Evolutionary conservation across 169 alveolate species (phyloP).

Genomic region (Miamiensis avidus): DNA sequence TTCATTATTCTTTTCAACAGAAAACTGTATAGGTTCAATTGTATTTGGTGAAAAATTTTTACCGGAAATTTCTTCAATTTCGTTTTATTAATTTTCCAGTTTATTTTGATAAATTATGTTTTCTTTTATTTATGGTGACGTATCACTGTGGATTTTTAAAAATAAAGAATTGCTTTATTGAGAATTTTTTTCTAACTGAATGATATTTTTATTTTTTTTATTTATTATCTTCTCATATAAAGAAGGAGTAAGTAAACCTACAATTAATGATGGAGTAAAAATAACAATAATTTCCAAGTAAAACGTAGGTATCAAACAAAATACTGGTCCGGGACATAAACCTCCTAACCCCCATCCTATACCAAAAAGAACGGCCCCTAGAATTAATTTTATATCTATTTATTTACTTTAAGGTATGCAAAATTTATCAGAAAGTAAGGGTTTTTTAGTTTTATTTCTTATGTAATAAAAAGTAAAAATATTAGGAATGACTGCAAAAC

Average conservation of each 20-base stretch:
- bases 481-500: conserved; percentile 64
- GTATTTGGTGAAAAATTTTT: too few relatives aligned
- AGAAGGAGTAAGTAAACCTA: background rate
- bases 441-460: conserved; percentile 38
- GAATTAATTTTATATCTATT: conserved; percentile 56
- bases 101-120: too few relatives aligned
- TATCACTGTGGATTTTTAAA: too few relatives aligned
- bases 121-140: too few relatives aligned
- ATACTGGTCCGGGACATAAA: conserved; percentile 75
- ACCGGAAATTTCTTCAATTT: too few relatives aligned
- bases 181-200: too few relatives aligned
- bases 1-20: too few relatives aligned
- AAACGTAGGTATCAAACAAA: background rate
- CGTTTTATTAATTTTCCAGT: too few relatives aligned
- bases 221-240: background rate
- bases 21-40: too few relatives aligned
- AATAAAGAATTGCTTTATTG: too few relatives aligned
- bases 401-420: conserved; percentile 52
- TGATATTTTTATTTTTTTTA: too few relatives aligned
- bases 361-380: conserved; percentile 82
- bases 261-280: background rate
- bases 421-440: conserved; percentile 52
- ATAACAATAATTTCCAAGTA: background rate
- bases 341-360: conserved; percentile 87
- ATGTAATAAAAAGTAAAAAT: conserved; percentile 58